Evolutionary conservation across 2,329 filamentous ascomycete species (phyloP).

Genomic region (Dactylellina sp.): DNA sequence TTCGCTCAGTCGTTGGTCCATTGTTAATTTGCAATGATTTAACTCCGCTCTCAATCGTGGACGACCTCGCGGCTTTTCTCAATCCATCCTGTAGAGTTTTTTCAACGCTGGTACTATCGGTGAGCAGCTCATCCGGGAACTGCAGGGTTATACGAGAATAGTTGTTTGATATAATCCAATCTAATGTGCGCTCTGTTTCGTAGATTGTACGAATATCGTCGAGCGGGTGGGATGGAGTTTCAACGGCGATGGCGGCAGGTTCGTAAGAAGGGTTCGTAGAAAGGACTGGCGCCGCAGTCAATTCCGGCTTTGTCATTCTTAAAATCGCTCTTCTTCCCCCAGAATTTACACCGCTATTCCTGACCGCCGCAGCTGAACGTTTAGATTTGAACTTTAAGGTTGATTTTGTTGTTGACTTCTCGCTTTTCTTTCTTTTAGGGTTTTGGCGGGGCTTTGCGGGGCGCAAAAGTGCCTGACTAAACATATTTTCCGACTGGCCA

Average conservation of each 20-base stretch:
- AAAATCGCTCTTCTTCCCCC: neutral
- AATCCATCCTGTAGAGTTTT: constrained; percentile 38
- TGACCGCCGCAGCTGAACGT: neutral
- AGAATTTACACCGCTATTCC: neutral
- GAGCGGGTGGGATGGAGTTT: constrained; percentile 67
- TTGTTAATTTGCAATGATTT: constrained; percentile 30
- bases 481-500: constrained; percentile 41
- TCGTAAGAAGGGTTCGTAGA: constrained; percentile 47
- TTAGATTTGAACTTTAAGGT: too few relatives aligned
- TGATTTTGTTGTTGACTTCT: too few relatives aligned
- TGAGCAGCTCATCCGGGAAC: constrained; percentile 92
- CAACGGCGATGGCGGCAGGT: constrained; percentile 28
- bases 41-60: constrained; percentile 30
- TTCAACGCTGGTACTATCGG: constrained; percentile 82
- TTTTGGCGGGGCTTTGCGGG: constrained; percentile 46
- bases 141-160: constrained; percentile 89
- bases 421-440: neutral
- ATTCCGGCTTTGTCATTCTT: constrained; percentile 51
- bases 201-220: constrained; percentile 81
- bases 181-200: constrained; percentile 83
- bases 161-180: constrained; percentile 77
- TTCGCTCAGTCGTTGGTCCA: constrained; percentile 48
- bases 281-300: constrained; percentile 39
- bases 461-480: constrained; percentile 21
- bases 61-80: constrained; percentile 34